phyloP scores from a whole-genome alignment of 1,139 yeast species.

The Saccharomyces hybrid region DNA sequence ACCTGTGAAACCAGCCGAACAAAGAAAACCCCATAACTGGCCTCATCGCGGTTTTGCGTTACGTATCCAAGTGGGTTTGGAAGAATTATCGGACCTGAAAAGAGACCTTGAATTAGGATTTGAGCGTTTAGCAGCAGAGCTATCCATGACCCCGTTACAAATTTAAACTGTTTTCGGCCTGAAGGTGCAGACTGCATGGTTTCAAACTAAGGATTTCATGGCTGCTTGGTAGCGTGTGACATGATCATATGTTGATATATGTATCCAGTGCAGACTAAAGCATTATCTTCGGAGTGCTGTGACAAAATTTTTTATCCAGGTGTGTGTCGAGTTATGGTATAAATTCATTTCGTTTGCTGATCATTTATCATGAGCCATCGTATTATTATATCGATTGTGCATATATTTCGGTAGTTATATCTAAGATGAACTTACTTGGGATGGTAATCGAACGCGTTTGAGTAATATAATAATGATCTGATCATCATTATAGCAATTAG shows the following conservation, averaged over 20 bases:
- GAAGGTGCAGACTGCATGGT: neutral
- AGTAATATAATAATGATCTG: neutral
- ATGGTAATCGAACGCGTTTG: neutral
- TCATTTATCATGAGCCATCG: neutral
- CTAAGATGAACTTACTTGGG: neutral
- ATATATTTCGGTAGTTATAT: neutral
- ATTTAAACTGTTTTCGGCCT: neutral
- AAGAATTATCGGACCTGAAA: slow-evolving; percentile 7
- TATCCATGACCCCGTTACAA: neutral
- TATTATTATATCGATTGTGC: neutral
- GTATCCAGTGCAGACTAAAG: neutral
- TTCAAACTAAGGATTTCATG: neutral
- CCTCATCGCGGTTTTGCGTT: slow-evolving; percentile 5
- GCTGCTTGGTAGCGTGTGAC: neutral
- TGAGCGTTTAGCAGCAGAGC: slow-evolving; percentile 3
- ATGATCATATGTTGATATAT: neutral
- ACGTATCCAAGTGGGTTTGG: slow-evolving; percentile 10
- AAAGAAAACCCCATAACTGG: slow-evolving; percentile 5
- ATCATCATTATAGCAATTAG: neutral
- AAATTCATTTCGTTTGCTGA: neutral
- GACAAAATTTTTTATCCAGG: neutral
- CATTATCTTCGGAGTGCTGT: neutral
- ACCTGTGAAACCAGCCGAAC: slow-evolving; percentile 5
- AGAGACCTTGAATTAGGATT: slow-evolving; percentile 6
- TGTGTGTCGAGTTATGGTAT: neutral